A percentile compares a stretch with the other conserved stretches of the same genome.
Evolutionary conservation across 192 early-diverging fungal genomes (phyloP).

Genomic region (Jimgerdemannia lactiflua): DNA sequence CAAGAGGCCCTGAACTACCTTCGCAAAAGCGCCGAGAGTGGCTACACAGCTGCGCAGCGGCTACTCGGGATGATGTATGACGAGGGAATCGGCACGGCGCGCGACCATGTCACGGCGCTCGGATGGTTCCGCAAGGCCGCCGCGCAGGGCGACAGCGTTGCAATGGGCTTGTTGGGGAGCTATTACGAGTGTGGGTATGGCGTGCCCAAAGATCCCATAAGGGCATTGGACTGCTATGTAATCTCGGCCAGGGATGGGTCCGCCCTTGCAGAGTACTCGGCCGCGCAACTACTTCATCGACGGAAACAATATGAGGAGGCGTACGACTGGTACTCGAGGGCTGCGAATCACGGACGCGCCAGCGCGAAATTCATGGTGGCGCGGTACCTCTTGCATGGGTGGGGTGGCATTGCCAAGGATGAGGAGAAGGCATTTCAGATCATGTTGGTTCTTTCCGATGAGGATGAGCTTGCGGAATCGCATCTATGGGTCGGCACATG

Average conservation of each 20-base stretch:
- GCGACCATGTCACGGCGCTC: constrained; percentile 25
- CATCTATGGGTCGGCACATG: constrained; percentile 31
- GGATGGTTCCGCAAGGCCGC: constrained; percentile 36
- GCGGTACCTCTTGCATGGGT: constrained; percentile 21
- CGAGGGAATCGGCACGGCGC: constrained; percentile 13
- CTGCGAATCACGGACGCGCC: constrained; percentile 2
- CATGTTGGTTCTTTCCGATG: constrained; percentile 1
- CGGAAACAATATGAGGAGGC: constrained; percentile 24
- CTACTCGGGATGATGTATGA: constrained; percentile 29
- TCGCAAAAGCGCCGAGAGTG: constrained; percentile 13
- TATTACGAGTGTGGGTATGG: constrained; percentile 37
- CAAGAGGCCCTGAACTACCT: constrained; percentile 15
- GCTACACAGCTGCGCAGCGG: constrained; percentile 23
- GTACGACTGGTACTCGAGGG: constrained; percentile 14
- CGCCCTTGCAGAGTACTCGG: constrained; percentile 18
- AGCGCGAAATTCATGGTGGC: constrained; percentile 25
- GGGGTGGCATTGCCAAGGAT: constrained; percentile 15
- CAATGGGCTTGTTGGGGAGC: constrained; percentile 25
- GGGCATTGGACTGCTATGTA: constrained; percentile 25
- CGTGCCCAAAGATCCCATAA: constrained; percentile 16
- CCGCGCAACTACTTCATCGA: constrained; percentile 24
- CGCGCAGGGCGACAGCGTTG: constrained; percentile 22
- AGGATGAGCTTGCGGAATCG: constrained; percentile 12
- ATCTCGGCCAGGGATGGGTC: constrained; percentile 25
- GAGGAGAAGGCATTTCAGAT: constrained; percentile 14